Conservation (phyloP, 139 green algal genomes). For the Nannochloris sp. region DNA sequence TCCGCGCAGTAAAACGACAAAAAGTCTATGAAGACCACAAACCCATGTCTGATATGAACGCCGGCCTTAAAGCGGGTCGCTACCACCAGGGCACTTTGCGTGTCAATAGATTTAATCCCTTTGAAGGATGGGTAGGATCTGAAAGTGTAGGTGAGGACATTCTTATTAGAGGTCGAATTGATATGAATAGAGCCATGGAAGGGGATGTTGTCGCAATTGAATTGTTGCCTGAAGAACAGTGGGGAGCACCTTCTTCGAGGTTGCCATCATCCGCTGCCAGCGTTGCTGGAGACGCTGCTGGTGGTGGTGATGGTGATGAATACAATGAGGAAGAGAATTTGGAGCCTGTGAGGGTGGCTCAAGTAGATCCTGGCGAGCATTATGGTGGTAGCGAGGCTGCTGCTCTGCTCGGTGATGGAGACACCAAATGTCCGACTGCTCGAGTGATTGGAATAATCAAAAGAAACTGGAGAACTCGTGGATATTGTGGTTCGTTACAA, state of each 20-base stretch:
- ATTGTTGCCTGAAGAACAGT: constrained; percentile 74
- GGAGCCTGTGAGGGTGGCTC: no score
- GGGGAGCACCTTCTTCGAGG: constrained; percentile 30
- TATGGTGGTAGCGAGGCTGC: no score
- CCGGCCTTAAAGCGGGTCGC: constrained; percentile 67
- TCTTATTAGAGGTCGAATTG: constrained; percentile 52
- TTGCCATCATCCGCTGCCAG: constrained; percentile 11
- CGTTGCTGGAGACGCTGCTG: not conserved
- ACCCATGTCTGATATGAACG: constrained; percentile 52
- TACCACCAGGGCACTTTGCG: constrained; percentile 66
- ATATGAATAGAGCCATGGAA: constrained; percentile 81
- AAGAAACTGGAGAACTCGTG: constrained; percentile 66
- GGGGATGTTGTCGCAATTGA: constrained; percentile 66
- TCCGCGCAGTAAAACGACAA: constrained; percentile 54
- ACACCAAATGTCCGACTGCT: no score
- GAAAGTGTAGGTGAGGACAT: constrained; percentile 68
- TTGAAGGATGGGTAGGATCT: constrained; percentile 65
- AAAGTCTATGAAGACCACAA: constrained; percentile 75
- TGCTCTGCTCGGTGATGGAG: no score
- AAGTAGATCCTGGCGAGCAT: constrained; percentile 52
- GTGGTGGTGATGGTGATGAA: constrained; percentile 21
- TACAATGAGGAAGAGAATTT: constrained; percentile 12
- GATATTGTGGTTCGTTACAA: constrained; percentile 69
- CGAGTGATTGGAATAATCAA: constrained; percentile 72
- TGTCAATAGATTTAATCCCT: constrained; percentile 74